Evolutionary conservation across 805 yeast species (phyloP).

Genomic region (Kodamaea lidongshanica): DNA sequence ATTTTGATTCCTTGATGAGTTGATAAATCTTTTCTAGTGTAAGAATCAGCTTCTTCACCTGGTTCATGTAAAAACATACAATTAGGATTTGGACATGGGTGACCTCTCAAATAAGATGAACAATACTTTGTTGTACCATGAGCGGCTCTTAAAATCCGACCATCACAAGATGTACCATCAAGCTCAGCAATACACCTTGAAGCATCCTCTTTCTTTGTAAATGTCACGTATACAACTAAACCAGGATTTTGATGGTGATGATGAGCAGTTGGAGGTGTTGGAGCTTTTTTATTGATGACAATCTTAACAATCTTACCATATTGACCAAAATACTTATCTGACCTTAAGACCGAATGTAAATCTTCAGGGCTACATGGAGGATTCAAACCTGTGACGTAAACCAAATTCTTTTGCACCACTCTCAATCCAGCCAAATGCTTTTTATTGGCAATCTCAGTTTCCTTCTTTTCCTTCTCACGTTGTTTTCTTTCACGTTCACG

Average conservation of each 20-base stretch:
- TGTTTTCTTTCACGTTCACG: slow-evolving; percentile 78
- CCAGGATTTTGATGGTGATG: slow-evolving; percentile 58
- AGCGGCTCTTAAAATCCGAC: slow-evolving; percentile 84
- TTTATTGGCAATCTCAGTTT: slow-evolving; percentile 75
- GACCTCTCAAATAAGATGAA: slow-evolving; percentile 90
- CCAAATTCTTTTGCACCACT: slow-evolving; percentile 96
- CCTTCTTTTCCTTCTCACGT: slow-evolving; percentile 86
- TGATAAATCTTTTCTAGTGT: slow-evolving; percentile 81
- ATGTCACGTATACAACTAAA: slow-evolving; percentile 93
- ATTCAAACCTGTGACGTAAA: slow-evolving; percentile 90
- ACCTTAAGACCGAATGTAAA: slow-evolving; percentile 70
- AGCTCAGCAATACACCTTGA: slow-evolving; percentile 87
- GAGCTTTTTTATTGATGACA: slow-evolving; percentile 78
- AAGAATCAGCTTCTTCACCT: slow-evolving; percentile 98
- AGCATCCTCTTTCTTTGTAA: slow-evolving; percentile 90
- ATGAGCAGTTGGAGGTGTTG: slow-evolving; percentile 27
- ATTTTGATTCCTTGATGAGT: slow-evolving; percentile 65
- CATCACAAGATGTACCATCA: slow-evolving; percentile 90
- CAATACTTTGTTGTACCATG: slow-evolving; percentile 99
- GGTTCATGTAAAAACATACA: slow-evolving; percentile 99
- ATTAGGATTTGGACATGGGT: slow-evolving; percentile 95
- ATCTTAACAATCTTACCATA: slow-evolving; percentile 93
- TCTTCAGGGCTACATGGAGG: slow-evolving; percentile 82
- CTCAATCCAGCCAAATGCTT: slow-evolving; percentile 94
- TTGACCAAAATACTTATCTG: slow-evolving; percentile 96